Conservation (phyloP, 129 eudicot species). For the Deinandra increscens region DNA sequence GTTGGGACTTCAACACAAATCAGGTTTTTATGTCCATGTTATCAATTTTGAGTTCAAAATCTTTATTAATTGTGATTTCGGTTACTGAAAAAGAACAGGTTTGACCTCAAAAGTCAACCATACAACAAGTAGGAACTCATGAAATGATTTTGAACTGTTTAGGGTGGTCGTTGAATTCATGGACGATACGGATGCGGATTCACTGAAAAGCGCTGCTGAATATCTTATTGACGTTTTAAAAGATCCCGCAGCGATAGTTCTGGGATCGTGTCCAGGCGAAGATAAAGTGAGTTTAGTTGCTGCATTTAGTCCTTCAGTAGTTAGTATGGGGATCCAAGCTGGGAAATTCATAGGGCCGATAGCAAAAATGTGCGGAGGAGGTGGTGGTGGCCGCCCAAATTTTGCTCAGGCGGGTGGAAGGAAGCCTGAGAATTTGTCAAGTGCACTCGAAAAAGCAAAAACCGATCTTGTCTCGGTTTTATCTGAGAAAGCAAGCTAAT, state of each 20-base stretch:
- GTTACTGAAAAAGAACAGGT: background rate
- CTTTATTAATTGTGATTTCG: background rate
- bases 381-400: slow-evolving; percentile 93
- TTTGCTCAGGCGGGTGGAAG: slow-evolving; percentile 98
- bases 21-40: slow-evolving; percentile 41
- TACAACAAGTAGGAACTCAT: background rate
- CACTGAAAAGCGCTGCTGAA: slow-evolving; percentile 88
- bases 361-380: slow-evolving; percentile 96
- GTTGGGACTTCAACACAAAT: slow-evolving; percentile 62
- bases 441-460: slow-evolving; percentile 75
- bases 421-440: slow-evolving; percentile 74
- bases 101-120: slow-evolving; percentile 14
- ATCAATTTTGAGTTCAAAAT: background rate
- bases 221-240: slow-evolving; percentile 47
- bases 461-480: slow-evolving; percentile 57
- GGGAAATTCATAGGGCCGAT: slow-evolving; percentile 91
- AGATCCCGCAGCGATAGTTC: slow-evolving; percentile 82
- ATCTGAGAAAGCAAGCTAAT: slow-evolving; percentile 51
- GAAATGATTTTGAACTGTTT: background rate
- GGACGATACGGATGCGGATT: slow-evolving; percentile 85
- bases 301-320: slow-evolving; percentile 89
- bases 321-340: slow-evolving; percentile 76
- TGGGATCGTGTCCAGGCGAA: slow-evolving; percentile 84
- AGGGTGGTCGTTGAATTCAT: slow-evolving; percentile 83
- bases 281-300: slow-evolving; percentile 83